Evolutionary conservation across 495 filamentous ascomycete genomes (phyloP).

Genomic region (Penicillium ochrochloron): DNA sequence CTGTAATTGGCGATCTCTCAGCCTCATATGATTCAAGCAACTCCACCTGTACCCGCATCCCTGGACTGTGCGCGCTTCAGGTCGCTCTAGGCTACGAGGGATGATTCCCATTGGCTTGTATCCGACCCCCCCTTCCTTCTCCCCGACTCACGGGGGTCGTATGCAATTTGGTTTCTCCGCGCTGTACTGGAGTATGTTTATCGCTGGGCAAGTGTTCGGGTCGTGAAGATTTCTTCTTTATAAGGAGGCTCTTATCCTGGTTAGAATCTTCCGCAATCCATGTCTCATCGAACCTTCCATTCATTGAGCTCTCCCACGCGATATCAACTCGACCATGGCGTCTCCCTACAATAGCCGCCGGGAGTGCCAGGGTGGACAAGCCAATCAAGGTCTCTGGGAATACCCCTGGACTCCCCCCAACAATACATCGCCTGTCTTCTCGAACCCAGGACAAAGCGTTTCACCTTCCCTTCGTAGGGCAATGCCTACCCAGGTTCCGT

Average conservation of each 20-base stretch:
- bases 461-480: neutral
- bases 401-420: conserved; percentile 3
- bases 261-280: neutral
- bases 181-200: neutral
- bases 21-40: conserved; percentile 8
- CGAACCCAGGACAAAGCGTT: neutral
- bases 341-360: neutral
- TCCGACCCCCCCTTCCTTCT: neutral
- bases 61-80: conserved; percentile 3
- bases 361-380: neutral
- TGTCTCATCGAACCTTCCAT: neutral
- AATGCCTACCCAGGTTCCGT: neutral
- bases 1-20: conserved; percentile 8
- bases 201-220: neutral
- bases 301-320: neutral
- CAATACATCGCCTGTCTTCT: neutral
- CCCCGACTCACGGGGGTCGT: conserved; percentile 1
- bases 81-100: conserved; percentile 10
- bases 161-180: neutral
- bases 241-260: neutral
- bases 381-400: neutral
- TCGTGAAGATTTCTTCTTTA: neutral
- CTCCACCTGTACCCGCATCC: conserved; percentile 1
- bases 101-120: conserved; percentile 1
- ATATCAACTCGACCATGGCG: neutral